phyloP scores from a whole-genome alignment of 805 yeast genomes.

The Pichia cephalocereana region DNA sequence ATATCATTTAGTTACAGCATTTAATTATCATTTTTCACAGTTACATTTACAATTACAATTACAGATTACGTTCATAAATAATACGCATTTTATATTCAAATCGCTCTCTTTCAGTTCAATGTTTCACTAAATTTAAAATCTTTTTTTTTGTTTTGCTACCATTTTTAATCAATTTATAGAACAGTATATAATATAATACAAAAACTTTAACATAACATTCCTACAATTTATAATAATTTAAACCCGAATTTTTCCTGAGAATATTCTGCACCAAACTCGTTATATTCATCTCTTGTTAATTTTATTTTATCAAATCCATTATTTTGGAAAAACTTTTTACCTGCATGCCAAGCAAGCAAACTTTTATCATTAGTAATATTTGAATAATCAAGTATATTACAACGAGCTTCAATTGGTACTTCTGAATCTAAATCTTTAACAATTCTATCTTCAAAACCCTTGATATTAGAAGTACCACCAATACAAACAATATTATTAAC shows the following conservation, averaged over 20 bases:
- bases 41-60: neutral
- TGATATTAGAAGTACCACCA: conserved; percentile 75
- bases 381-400: conserved; percentile 33
- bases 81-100: too few species aligned
- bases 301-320: conserved; percentile 41
- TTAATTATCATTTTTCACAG: too few species aligned
- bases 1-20: too few species aligned
- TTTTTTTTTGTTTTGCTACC: too few species aligned
- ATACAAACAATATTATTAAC: conserved; percentile 69
- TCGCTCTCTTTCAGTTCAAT: too few species aligned
- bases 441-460: conserved; percentile 58
- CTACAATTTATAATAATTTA: conserved; percentile 5
- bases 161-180: neutral
- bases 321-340: conserved; percentile 36
- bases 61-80: too few species aligned
- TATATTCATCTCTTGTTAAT: conserved; percentile 70
- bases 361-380: conserved; percentile 31
- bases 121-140: too few species aligned
- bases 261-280: conserved; percentile 65
- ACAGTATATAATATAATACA: neutral
- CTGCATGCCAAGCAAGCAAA: conserved; percentile 43
- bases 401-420: conserved; percentile 63
- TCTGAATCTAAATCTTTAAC: conserved; percentile 53
- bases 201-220: neutral
- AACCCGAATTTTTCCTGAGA: conserved; percentile 26